These are phyloP conservation scores for Trichoderma parareesei DNA, from an alignment of 495 filamentous ascomycete genomes.

Conservation along the genomic window DNA sequence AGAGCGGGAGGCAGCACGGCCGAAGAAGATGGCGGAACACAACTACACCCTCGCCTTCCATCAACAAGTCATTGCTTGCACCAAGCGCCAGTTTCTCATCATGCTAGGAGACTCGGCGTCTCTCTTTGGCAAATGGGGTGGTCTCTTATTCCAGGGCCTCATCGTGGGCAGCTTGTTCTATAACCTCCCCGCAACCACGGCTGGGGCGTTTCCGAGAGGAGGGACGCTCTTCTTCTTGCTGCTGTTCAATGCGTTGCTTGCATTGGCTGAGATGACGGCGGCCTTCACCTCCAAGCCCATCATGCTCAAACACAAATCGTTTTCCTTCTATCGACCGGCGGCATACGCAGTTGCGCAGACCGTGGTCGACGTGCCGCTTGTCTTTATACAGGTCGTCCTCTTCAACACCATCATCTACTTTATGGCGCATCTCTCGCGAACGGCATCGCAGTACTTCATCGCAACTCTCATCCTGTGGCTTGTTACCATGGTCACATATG, in stretches of 20 bases:
- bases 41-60: slow-evolving; percentile 61
- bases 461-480: slow-evolving; percentile 51
- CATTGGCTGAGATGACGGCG: slow-evolving; percentile 65
- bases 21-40: slow-evolving; percentile 45
- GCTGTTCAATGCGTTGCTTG: slow-evolving; percentile 73
- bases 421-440: slow-evolving; percentile 59
- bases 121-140: slow-evolving; percentile 47
- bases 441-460: slow-evolving; percentile 80
- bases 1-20: slow-evolving; percentile 1
- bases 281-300: slow-evolving; percentile 65
- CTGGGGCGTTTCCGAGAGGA: slow-evolving; percentile 47
- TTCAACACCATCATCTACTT: slow-evolving; percentile 76
- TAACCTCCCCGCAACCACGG: slow-evolving; percentile 51
- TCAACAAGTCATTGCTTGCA: slow-evolving; percentile 60
- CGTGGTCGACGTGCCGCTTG: slow-evolving; percentile 65
- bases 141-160: slow-evolving; percentile 54
- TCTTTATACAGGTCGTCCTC: slow-evolving; percentile 58
- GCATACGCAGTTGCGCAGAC: slow-evolving; percentile 73
- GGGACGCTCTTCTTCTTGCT: slow-evolving; percentile 62
- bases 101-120: slow-evolving; percentile 37
- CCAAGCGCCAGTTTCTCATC: slow-evolving; percentile 56
- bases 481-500: slow-evolving; percentile 67
- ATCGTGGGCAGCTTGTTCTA: slow-evolving; percentile 75
- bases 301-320: slow-evolving; percentile 74
- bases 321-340: slow-evolving; percentile 75